Evolutionary conservation across 192 early-diverging fungal genomes (phyloP), one percentile per base, ranked within the genome.

Genomic region (Coemansia sp.): DNA sequence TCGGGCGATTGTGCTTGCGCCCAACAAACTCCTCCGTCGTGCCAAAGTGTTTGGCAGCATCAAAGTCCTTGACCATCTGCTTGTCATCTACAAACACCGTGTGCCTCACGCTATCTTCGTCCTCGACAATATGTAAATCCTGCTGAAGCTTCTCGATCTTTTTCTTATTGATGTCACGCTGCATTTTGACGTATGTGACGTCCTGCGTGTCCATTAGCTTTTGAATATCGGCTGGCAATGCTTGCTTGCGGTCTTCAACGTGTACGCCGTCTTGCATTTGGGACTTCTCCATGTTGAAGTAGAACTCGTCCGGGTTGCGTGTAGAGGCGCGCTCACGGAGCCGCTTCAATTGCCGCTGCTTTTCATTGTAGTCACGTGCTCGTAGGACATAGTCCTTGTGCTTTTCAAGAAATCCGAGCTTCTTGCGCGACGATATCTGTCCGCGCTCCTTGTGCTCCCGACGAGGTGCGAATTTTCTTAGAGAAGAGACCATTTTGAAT

Each of bases 311-410:
- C 3, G 93, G 95, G 84, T 99, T 99, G 71, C 91, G 85, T 64
- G 89, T 85, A 15, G 89, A 79, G 3, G 97, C 97, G 73, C 96
- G 97, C 74, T 94, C 88, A 34, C 89, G 87, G 77, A 99, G 86
- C 27, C 90, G 87, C 86, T 93, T 94, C 63, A 99, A 86, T 44
- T 89, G 82, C 49, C 93, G 87, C 84, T 97, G 89, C 81, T 99
- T 97, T 16, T 78, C 84, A 73, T 93, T 90, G 84, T 90, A 97
- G 78, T 99, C 95, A 69, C 82, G 80, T 15, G 97, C 96, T 84
- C 97, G 95, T 60, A 96, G 85, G 44, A 95, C 88, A 89, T 99
- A 99, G 85, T 99, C 97, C 82, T 98, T 99, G 67, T 98, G 90
- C 85, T 99, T 99, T 72, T 99, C 97, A 29, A 99, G 87, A 8